These are phyloP conservation scores for Tuber aestivum DNA, from an alignment of 495 filamentous ascomycete genomes.

Conservation along the genomic window DNA sequence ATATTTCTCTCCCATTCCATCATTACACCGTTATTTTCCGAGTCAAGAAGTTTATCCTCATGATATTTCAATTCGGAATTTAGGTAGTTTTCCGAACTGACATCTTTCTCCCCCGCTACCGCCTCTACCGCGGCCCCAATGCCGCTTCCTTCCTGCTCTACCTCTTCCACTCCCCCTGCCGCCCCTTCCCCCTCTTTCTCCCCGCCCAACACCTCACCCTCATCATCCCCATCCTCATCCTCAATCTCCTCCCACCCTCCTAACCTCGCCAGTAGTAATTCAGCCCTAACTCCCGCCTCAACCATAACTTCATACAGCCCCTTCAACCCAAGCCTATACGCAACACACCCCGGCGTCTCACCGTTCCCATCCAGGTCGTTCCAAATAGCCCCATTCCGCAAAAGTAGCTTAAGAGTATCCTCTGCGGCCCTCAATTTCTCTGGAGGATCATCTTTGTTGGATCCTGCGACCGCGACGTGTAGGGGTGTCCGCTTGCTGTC, in stretches of 20 bases:
- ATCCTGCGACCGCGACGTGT: slow-evolving; percentile 83
- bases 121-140: slow-evolving; percentile 13
- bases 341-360: slow-evolving; percentile 90
- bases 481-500: slow-evolving; percentile 81
- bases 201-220: slow-evolving; percentile 43
- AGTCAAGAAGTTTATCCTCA: slow-evolving; percentile 65
- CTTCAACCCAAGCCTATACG: slow-evolving; percentile 60
- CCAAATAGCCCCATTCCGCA: slow-evolving; percentile 90
- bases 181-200: slow-evolving; percentile 39
- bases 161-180: slow-evolving; percentile 28
- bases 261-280: slow-evolving; percentile 70
- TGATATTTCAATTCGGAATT: slow-evolving; percentile 68
- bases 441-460: slow-evolving; percentile 49
- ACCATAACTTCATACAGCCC: slow-evolving; percentile 79
- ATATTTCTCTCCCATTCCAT: slow-evolving; percentile 93
- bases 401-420: slow-evolving; percentile 65
- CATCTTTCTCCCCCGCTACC: slow-evolving; percentile 16
- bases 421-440: slow-evolving; percentile 49
- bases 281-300: slow-evolving; percentile 84
- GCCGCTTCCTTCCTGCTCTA: slow-evolving; percentile 14
- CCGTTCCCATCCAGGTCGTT: slow-evolving; percentile 80
- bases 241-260: slow-evolving; percentile 74
- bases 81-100: slow-evolving; percentile 54
- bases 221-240: slow-evolving; percentile 52
- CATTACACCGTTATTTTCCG: slow-evolving; percentile 84